Conservation (phyloP, 2,329 filamentous ascomycete species). For the Clonostachys byssicola region DNA sequence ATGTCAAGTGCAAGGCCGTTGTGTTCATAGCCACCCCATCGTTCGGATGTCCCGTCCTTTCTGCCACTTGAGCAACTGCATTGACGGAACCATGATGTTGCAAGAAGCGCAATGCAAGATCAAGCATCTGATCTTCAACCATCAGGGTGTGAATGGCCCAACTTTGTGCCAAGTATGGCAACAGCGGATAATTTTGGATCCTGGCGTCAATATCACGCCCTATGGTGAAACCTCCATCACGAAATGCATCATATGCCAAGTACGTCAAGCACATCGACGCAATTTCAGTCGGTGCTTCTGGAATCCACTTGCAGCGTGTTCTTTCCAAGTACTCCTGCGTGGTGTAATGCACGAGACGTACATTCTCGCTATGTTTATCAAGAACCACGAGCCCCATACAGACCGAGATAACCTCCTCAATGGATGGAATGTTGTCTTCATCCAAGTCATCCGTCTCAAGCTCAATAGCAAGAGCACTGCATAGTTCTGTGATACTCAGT, state of each 20-base stretch:
- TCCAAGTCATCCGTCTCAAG: conserved; percentile 17
- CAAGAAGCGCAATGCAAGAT: too few species aligned
- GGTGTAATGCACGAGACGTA: conserved; percentile 40
- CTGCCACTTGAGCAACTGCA: too few species aligned
- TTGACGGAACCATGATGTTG: too few species aligned
- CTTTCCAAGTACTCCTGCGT: conserved; percentile 36
- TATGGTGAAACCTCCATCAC: too few species aligned
- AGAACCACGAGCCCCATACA: conserved; percentile 36
- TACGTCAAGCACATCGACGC: conserved; percentile 24
- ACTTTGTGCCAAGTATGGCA: too few species aligned
- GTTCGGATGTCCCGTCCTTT: too few species aligned
- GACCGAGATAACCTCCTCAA: conserved; percentile 24
- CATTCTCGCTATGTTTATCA: conserved; percentile 26
- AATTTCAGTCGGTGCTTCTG: conserved; percentile 18
- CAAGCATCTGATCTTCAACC: too few species aligned
- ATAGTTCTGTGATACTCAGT: conserved; percentile 26
- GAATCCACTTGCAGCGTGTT: conserved; percentile 15
- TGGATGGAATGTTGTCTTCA: conserved; percentile 22
- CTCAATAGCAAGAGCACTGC: conserved; percentile 35
- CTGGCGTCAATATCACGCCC: too few species aligned
- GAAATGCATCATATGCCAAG: conserved; percentile 22
- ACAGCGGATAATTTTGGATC: too few species aligned
- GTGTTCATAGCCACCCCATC: too few species aligned
- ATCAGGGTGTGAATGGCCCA: too few species aligned
- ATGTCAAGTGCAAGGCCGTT: too few species aligned